These are phyloP conservation scores for Bipolaris oryzae DNA, from an alignment of 2,329 filamentous ascomycete species.

Conservation along the genomic window DNA sequence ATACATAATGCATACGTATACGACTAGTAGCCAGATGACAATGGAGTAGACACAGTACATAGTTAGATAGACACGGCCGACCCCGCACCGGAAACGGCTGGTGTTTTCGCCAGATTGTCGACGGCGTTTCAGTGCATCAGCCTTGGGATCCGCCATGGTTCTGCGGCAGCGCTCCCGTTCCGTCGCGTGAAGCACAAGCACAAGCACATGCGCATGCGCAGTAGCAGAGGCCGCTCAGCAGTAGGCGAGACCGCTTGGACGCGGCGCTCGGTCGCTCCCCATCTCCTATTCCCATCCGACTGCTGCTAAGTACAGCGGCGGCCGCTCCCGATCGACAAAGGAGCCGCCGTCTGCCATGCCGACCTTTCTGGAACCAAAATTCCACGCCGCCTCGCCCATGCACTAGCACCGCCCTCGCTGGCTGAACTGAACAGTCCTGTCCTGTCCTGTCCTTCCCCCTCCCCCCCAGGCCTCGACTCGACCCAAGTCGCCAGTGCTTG, in stretches of 20 bases:
- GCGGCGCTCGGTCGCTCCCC: constrained; percentile 12
- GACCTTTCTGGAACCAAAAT: constrained; percentile 16
- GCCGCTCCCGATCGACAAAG: constrained; percentile 23
- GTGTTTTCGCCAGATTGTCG: constrained; percentile 16
- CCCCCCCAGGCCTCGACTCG: not conserved
- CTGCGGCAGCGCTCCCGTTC: constrained; percentile 21
- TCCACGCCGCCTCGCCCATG: constrained; percentile 17
- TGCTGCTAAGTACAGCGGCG: constrained; percentile 8
- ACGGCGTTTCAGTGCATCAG: constrained; percentile 23
- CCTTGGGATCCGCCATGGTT: constrained; percentile 17
- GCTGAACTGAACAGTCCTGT: too few species aligned
- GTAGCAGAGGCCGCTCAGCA: not conserved
- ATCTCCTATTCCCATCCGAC: constrained; percentile 19
- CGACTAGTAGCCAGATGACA: not conserved
- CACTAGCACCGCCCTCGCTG: constrained; percentile 18
- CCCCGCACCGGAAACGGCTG: constrained; percentile 20
- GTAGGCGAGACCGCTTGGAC: constrained; percentile 10
- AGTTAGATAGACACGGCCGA: not conserved
- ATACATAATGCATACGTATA: too few species aligned
- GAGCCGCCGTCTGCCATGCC: constrained; percentile 15
- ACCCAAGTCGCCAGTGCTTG: not conserved
- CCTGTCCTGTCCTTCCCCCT: not conserved
- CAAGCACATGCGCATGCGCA: not conserved
- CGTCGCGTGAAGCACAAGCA: constrained; percentile 6
- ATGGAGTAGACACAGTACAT: not conserved